These are phyloP conservation scores for Aspergillus cavernicola DNA, from an alignment of 495 filamentous ascomycete genomes.

Conservation along the genomic window DNA sequence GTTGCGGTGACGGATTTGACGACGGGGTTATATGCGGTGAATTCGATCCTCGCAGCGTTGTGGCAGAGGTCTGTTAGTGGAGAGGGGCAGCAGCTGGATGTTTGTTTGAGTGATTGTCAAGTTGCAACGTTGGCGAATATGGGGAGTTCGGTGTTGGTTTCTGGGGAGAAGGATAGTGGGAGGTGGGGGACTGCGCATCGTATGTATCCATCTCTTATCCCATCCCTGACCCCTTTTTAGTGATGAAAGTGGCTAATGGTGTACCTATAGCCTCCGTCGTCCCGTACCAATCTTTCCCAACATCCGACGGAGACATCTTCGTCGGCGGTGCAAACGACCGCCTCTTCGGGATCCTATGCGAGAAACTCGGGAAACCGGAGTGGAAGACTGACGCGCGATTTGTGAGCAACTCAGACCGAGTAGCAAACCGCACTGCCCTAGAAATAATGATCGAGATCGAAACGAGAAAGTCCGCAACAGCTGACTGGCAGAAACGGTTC, in stretches of 20 bases:
- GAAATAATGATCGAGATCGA: constrained; percentile 72
- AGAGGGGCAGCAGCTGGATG: constrained; percentile 88
- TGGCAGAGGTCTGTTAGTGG: constrained; percentile 53
- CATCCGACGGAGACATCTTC: constrained; percentile 83
- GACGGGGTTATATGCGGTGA: constrained; percentile 89
- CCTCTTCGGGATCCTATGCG: constrained; percentile 84
- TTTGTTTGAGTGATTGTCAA: constrained; percentile 87
- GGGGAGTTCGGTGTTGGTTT: constrained; percentile 86
- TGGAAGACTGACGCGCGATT: constrained; percentile 77
- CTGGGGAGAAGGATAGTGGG: constrained; percentile 79
- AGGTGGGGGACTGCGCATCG: constrained; percentile 96
- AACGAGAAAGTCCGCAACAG: constrained; percentile 72
- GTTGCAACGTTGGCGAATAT: constrained; percentile 91
- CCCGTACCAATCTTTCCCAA: constrained; percentile 88
- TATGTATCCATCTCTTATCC: constrained; percentile 39
- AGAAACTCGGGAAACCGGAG: constrained; percentile 68
- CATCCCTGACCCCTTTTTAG: too few species aligned
- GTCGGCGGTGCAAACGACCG: constrained; percentile 92
- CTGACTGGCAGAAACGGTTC: constrained; percentile 85
- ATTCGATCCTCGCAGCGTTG: constrained; percentile 90
- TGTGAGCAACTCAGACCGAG: constrained; percentile 71
- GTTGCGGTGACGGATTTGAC: constrained; percentile 96
- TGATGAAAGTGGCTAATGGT: too few species aligned
- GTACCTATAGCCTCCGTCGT: constrained; percentile 89
- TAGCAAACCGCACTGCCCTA: constrained; percentile 70